Evolutionary conservation across 2,329 filamentous ascomycete genomes (phyloP), one percentile per base, ranked within the genome.

Genomic region (Penicillium sp.): DNA sequence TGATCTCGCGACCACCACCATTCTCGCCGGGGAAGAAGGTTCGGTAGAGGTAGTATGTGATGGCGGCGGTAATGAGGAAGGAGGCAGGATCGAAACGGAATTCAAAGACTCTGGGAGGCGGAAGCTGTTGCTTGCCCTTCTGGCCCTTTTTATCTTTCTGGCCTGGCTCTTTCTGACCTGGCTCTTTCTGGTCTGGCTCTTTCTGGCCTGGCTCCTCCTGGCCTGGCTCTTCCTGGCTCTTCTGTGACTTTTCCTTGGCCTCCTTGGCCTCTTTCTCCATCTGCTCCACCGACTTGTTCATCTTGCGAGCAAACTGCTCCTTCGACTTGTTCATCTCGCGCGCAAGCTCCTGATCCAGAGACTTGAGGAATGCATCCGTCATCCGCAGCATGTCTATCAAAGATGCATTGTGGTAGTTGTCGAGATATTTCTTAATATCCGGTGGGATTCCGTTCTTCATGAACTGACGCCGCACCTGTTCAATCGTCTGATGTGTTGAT

Each of bases 1-100:
- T 97, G 49, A 98, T 96, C 65, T 98, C 91, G 62, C 82, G 77
- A 45, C 74, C 76, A 52, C 40, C 27, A n/a, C 76, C 27, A n/a
- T 76, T 77, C 53, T 86, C 83, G 16, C 78, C 77, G 3, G 84
- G 84, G 48, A 88, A 77, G 46, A 91, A 72, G 54, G 79, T 75
- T 46, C 78, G 74, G 67, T 82, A 85, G 39, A 83, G 65, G 45
- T 86, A 73, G 62, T 82, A 86, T 9, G 80, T 72, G 27, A 84
- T 68, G 57, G 87, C 77, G 14, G 77, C 70, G 24, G 77, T 76
- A 38, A 84, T 71, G 26, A 85, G 57, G 52, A 78, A 72, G 18
- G 77, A 79, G 47, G 74, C 74, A 29, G 74, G 70, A 63, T 84
- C 81, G 57, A 75, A 57, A 44, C 74, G 77, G 61, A 79, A 65